Conservation (phyloP, 768 basidiomycete species). For the Myochromella boudieri region DNA sequence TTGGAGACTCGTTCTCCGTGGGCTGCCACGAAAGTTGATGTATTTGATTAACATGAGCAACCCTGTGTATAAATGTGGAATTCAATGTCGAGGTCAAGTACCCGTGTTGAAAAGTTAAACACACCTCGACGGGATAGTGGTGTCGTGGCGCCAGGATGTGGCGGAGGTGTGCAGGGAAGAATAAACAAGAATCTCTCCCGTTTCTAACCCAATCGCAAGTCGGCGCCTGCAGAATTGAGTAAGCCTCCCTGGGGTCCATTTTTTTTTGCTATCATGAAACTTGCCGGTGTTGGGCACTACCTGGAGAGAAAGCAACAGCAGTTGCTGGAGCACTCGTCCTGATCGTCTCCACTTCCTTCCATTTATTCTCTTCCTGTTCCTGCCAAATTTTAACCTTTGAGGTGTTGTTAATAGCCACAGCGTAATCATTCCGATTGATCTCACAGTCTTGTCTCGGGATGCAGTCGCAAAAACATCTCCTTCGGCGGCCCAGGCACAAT, state of each 20-base stretch:
- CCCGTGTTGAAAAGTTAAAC: conserved; percentile 14
- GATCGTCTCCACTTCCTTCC: conserved; percentile 60
- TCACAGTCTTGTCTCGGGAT: conserved; percentile 91
- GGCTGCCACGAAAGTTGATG: conserved; percentile 83
- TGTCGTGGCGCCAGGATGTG: conserved; percentile 45
- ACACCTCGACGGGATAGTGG: conserved; percentile 53
- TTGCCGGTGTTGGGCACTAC: conserved; percentile 34
- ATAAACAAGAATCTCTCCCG: conserved; percentile 71
- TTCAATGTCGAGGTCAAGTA: background rate
- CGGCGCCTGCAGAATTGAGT: conserved; percentile 42
- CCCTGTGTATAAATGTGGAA: conserved; percentile 36
- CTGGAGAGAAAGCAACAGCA: conserved; percentile 63
- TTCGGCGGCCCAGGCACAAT: conserved; percentile 83
- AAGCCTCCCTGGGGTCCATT: no score
- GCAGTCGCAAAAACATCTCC: conserved; percentile 87
- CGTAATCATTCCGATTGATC: conserved; percentile 14
- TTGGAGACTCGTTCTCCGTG: conserved; percentile 24
- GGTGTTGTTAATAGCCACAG: background rate
- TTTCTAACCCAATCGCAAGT: conserved; percentile 85
- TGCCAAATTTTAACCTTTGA: conserved; percentile 84
- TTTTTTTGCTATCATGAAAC: no score
- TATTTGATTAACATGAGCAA: conserved; percentile 76
- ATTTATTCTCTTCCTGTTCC: conserved; percentile 37
- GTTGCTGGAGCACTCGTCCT: conserved; percentile 80
- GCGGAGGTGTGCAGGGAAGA: conserved; percentile 30